Percentiles rank a stretch among this genome's conserved stretches.
phyloP scores from a whole-genome alignment of 1,139 yeast genomes.

The Magnusiomyces clavatus region DNA sequence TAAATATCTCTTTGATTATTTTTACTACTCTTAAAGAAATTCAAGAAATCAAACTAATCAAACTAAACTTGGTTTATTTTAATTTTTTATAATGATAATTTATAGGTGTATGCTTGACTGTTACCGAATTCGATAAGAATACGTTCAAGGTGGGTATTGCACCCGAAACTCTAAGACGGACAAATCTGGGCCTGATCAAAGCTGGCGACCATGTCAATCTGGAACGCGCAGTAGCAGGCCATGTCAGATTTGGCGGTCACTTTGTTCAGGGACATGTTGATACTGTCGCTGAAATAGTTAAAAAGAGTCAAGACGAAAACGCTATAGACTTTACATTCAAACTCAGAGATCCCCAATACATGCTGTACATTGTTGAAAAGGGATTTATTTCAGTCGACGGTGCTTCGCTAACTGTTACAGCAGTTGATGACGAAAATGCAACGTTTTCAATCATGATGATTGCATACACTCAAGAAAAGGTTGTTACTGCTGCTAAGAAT shows the following conservation, averaged over 20 bases:
- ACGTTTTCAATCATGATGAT: constrained; percentile 85
- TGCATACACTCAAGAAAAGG: constrained; percentile 81
- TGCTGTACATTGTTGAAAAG: constrained; percentile 80
- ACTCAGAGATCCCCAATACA: constrained; percentile 54
- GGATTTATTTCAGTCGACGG: constrained; percentile 93
- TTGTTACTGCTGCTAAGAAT: constrained; percentile 57
- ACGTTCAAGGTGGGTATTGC: constrained; percentile 84
- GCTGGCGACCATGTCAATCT: constrained; percentile 64
- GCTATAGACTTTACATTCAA: constrained; percentile 70
- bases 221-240: constrained; percentile 82
- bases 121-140: constrained; percentile 61
- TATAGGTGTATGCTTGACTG: constrained; percentile 63
- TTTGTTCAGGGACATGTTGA: constrained; percentile 97
- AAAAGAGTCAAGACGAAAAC: constrained; percentile 57
- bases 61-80: no score
- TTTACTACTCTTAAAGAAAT: no score
- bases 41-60: no score
- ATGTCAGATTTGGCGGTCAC: constrained; percentile 91
- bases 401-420: constrained; percentile 82
- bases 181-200: constrained; percentile 58
- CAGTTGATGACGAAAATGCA: constrained; percentile 48
- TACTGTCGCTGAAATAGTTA: constrained; percentile 64
- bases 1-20: not conserved
- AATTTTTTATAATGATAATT: no score
- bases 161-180: constrained; percentile 82